Evolutionary conservation across 108 stramenopile species (phyloP).

Genomic region (Nannochloropsis oceanica): DNA sequence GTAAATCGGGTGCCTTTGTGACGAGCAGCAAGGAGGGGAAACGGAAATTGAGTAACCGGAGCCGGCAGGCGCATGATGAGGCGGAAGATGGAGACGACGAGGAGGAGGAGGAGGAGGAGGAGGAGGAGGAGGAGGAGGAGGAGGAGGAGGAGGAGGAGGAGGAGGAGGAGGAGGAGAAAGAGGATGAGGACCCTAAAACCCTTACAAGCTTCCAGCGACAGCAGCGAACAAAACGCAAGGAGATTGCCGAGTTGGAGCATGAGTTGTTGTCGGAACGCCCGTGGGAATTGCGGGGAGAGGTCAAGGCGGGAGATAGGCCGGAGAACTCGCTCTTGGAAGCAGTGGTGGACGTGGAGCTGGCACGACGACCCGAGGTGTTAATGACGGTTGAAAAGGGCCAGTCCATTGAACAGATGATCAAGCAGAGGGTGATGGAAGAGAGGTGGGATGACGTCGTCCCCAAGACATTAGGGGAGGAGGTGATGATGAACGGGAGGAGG

Average conservation of each 20-base stretch:
- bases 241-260: constrained; percentile 68
- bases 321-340: constrained; percentile 77
- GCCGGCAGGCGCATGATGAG: neutral
- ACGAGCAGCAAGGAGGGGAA: neutral
- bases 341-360: constrained; percentile 87
- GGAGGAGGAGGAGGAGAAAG: neutral
- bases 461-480: constrained; percentile 53
- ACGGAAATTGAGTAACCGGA: neutral
- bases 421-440: constrained; percentile 67
- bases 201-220: constrained; percentile 35
- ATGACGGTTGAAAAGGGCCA: constrained; percentile 71
- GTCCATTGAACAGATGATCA: constrained; percentile 74
- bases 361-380: constrained; percentile 55
- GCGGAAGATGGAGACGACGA: neutral
- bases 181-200: constrained; percentile 1
- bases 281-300: constrained; percentile 88
- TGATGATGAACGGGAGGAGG: constrained; percentile 88
- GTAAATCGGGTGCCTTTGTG: neutral
- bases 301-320: constrained; percentile 39
- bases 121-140: neutral
- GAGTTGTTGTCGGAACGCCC: constrained; percentile 85
- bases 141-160: constrained; percentile 4
- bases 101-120: neutral
- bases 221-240: constrained; percentile 42
- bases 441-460: constrained; percentile 91